Evolutionary conservation across 202 grass and related monocot genomes (phyloP), one percentile per base, ranked within the genome.

Genomic region (Brachypodium distachyon): DNA sequence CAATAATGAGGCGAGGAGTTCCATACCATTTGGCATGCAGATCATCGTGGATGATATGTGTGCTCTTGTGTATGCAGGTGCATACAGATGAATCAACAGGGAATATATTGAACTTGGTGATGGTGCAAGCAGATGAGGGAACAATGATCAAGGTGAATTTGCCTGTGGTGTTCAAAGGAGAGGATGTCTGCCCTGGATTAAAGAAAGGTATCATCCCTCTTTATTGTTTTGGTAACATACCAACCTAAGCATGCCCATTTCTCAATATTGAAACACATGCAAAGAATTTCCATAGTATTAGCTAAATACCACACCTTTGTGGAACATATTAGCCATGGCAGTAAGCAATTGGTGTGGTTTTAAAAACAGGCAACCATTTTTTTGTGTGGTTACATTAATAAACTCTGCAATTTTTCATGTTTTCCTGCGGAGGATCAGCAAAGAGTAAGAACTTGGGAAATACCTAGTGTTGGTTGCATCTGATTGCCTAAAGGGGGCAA

Each of bases 51-150:
- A 2, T 81, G 58, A 86, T 42, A 17, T 74, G 37, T 62, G 11
- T 47, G 58, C 16, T 79, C 53, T 81, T 72, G 12, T 72, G 14
- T 57, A 61, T 52, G 61, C 82, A 99, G 96, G 88, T 99, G 48
- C 87, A 88, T 75, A 87, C 32, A 81, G 84, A 90, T 43, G 83
- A 87, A 62, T 33, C 74, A 70, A 90, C 89, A 1, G 96, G 91
- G 21, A 61, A 92, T 77, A 87, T 93, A 83, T 64, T 92, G 74
- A 99, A 99, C 70, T 66, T 99, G 70, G 86, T 90, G 72, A 86
- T 98, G 91, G 89, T 91, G 41, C 85, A 93, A 81, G 96, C 85
- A 43, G 87, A 95, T 67, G 86, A 85, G 40, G 92, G 89, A 76
- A 82, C 74, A 72, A 78, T 85, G 69, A 54, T 99, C 56, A 90